A percentile compares a stretch with the other conserved stretches of the same genome.
Conservation (phyloP, 257 asterid species). For the Plantago major region DNA sequence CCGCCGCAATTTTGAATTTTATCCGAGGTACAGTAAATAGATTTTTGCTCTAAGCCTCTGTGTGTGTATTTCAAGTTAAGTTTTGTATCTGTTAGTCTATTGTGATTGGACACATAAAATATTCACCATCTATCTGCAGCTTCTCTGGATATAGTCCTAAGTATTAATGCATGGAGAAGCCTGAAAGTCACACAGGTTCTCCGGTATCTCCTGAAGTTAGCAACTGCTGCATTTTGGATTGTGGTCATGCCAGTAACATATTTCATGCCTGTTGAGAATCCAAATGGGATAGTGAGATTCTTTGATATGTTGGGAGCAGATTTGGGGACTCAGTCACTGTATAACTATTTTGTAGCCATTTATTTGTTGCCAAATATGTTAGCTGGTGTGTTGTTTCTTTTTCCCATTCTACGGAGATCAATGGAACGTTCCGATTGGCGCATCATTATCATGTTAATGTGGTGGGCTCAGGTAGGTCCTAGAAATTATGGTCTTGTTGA, state of each 20-base stretch:
- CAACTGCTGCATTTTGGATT: conserved; percentile 83
- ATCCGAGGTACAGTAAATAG: conserved; percentile 54
- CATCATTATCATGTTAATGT: conserved; percentile 58
- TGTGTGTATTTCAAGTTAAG: not conserved
- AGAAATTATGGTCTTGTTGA: conserved; percentile 9
- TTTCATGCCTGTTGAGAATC: conserved; percentile 70
- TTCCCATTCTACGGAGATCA: conserved; percentile 72
- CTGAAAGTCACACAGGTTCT: conserved; percentile 67
- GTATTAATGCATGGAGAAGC: conserved; percentile 86
- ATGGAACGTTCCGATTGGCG: conserved; percentile 86
- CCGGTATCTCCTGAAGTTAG: conserved; percentile 82
- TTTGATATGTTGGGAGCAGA: conserved; percentile 65
- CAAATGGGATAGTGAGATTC: conserved; percentile 71
- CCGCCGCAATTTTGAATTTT: conserved; percentile 85
- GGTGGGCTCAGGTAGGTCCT: conserved; percentile 93
- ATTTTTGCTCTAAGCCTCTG: conserved; percentile 5
- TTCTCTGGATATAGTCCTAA: conserved; percentile 73
- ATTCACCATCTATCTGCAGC: conserved; percentile 56
- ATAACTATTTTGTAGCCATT: conserved; percentile 71
- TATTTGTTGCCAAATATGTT: conserved; percentile 85
- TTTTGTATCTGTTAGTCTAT: not conserved
- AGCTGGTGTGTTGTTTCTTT: conserved; percentile 66
- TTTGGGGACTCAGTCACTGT: conserved; percentile 63
- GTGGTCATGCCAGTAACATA: conserved; percentile 82
- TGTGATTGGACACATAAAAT: conserved; percentile 6